A percentile compares a stretch with the other conserved stretches of the same genome.
Conservation (phyloP, 768 basidiomycete genomes). For the Lactarius evosmus region DNA sequence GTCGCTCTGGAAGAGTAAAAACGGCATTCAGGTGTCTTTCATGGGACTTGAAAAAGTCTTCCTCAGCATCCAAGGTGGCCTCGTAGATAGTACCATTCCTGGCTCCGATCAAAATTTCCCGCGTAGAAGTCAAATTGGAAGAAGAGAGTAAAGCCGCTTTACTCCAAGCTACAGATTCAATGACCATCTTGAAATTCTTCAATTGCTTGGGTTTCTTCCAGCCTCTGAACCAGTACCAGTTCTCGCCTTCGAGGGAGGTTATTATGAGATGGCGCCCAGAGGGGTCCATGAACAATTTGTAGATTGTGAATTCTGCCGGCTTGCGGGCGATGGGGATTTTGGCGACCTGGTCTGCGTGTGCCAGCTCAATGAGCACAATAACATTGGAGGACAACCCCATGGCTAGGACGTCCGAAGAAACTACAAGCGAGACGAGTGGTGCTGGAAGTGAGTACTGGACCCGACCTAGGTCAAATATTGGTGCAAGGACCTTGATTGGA, state of each 20-base stretch:
- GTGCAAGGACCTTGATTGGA: constrained; percentile 40
- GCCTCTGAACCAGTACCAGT: constrained; percentile 82
- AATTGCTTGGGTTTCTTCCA: constrained; percentile 82
- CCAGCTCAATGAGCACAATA: constrained; percentile 86
- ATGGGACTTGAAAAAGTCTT: constrained; percentile 88
- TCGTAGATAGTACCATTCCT: constrained; percentile 85
- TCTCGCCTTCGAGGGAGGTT: constrained; percentile 85
- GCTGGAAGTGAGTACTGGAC: constrained; percentile 90
- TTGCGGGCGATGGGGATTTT: constrained; percentile 76
- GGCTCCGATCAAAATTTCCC: constrained; percentile 84
- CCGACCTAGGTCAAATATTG: constrained; percentile 78
- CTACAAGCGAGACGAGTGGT: constrained; percentile 74
- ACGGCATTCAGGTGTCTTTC: constrained; percentile 75
- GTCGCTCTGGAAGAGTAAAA: constrained; percentile 74
- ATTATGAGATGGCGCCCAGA: constrained; percentile 88
- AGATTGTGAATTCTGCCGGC: constrained; percentile 68
- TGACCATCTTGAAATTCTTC: constrained; percentile 77
- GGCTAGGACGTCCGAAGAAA: constrained; percentile 81
- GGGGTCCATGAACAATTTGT: constrained; percentile 89
- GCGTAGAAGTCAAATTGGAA: constrained; percentile 66
- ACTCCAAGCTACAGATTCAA: constrained; percentile 93
- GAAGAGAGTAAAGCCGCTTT: constrained; percentile 61
- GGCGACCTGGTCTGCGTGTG: constrained; percentile 80
- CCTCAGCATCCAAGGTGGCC: constrained; percentile 83
- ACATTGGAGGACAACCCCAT: constrained; percentile 78